Evolutionary conservation across 1,284 basidiomycete species (phyloP), one percentile per base, ranked within the genome.

Genomic region (Mycena citricolor): DNA sequence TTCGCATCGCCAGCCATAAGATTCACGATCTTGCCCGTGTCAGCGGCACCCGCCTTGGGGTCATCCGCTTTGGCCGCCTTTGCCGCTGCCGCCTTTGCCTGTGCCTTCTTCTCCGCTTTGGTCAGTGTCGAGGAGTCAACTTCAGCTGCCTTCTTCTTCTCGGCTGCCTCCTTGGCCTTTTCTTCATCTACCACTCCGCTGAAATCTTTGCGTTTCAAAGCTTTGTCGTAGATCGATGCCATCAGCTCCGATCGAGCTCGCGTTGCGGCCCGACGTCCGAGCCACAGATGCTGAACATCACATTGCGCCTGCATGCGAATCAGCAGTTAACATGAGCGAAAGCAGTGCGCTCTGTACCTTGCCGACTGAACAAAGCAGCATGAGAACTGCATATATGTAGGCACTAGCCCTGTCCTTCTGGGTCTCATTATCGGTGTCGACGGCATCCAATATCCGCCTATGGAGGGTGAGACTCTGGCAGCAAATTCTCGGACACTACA

Each of bases 171-270:
- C 38, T 57, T 59, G 35, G 51, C 39, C 37, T 72, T 73, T 23
- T 75, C 71, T 55, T 68, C 77, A 32, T 79, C 72, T 3, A 87
- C 68, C 20, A 90, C 72, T 0, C 91, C 92, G 0, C 87, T 87
- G 45, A 84, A 83, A 61, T 97, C 92, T 58, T 83, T 86, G 21
- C 90, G 72, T 60, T 86, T 86, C 31, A 95, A 69, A 0, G 92
- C 85, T 63, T 97, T 97, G 62, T 92, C 88, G 58, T 94, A 97
- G 40, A 97, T 87, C 0, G 86, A 71, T 0, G 86, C 77, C 73
- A 87, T 90, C 12, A 94, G 71, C 62, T 86, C 82, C 4, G 79
- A 74, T 13, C 85, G 78, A 17, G 87, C 77, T 16, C 88, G 71
- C 10, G 85, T 83, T 8, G 73, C 64, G 0, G 82, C 85, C n/a